Conservation (phyloP, 148 eudicot genomes). For the Arbutus unedo region DNA sequence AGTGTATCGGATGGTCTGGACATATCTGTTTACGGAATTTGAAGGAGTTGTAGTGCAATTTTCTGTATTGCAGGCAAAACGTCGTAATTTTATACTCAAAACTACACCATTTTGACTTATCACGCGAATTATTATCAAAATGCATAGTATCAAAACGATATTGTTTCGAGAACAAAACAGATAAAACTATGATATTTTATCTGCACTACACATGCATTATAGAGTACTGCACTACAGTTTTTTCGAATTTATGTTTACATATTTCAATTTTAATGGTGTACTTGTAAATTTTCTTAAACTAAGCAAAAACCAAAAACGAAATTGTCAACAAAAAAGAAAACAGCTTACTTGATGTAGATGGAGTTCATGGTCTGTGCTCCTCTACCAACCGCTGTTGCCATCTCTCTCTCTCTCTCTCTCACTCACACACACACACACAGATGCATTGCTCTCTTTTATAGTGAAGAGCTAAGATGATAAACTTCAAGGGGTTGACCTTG, state of each 20-base stretch:
- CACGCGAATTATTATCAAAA: background rate
- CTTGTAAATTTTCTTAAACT: background rate
- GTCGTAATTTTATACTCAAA: too few species aligned
- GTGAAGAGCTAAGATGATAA: too few species aligned
- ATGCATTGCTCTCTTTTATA: background rate
- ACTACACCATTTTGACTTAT: too few species aligned
- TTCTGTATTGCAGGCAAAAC: background rate
- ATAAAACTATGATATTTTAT: too few species aligned
- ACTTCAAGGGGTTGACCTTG: too few species aligned
- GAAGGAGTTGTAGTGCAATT: too few species aligned
- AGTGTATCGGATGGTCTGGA: too few species aligned
- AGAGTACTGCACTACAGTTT: too few species aligned
- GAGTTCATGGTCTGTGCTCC: constrained; percentile 45
- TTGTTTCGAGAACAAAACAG: too few species aligned
- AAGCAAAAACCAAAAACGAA: background rate
- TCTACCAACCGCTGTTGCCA: constrained; percentile 46
- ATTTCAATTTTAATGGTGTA: background rate
- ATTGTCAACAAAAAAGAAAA: background rate
- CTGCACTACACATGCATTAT: too few species aligned
- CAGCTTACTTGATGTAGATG: constrained; percentile 39
- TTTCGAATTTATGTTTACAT: too few species aligned
- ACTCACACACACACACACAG: background rate
- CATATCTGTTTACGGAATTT: too few species aligned
- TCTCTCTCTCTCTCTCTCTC: constrained; percentile 18
- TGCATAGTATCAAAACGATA: background rate